phyloP scores from a whole-genome alignment of 2,329 filamentous ascomycete species.

The Colletotrichum chrysophilum region DNA sequence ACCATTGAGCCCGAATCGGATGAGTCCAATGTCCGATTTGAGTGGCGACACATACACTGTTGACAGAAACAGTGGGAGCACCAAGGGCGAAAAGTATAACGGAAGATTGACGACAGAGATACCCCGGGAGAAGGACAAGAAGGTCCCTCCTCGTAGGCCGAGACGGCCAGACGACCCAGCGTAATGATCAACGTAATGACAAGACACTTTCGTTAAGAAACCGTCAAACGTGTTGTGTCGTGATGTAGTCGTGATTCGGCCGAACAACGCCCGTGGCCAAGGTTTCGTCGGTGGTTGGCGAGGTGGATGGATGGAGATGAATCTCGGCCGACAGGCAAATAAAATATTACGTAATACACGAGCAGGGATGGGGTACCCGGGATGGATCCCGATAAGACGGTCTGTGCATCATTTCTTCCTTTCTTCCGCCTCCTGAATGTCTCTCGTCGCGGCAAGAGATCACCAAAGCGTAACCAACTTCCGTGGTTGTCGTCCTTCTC shows the following conservation, averaged over 20 bases:
- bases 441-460: not conserved
- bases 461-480: not conserved
- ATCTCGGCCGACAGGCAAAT: not conserved
- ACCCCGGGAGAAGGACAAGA: not conserved
- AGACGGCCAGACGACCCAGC: not conserved
- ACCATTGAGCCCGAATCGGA: constrained; percentile 28
- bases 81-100: not conserved
- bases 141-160: not conserved
- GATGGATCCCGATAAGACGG: not conserved
- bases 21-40: constrained; percentile 28
- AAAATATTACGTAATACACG: not conserved
- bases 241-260: not conserved
- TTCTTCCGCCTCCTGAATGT: not conserved
- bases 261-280: not conserved
- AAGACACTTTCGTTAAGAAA: not conserved
- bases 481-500: not conserved
- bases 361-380: not conserved
- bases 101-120: not conserved
- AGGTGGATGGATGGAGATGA: not conserved
- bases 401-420: not conserved
- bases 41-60: constrained; percentile 21
- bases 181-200: not conserved
- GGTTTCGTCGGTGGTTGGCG: not conserved
- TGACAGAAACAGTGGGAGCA: not conserved
- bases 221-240: not conserved